These are phyloP conservation scores for Puya raimondii DNA, from an alignment of 176 grass and related monocot species.

Conservation along the genomic window DNA sequence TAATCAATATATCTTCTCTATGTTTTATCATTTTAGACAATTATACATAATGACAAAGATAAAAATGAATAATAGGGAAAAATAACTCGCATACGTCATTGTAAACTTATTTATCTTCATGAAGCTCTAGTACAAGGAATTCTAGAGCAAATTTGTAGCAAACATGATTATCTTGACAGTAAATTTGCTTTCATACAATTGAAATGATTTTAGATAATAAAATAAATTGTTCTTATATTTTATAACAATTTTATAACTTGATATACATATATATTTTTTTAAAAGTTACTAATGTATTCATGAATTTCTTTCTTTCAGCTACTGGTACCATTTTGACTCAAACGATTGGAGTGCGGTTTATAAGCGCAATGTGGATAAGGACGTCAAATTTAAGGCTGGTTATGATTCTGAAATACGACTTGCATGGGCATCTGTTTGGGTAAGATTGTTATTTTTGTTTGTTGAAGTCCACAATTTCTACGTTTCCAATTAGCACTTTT, in stretches of 20 bases:
- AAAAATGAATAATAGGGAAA: too few relatives aligned
- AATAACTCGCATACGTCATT: too few relatives aligned
- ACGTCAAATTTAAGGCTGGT: slow-evolving; percentile 90
- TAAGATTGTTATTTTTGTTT: slow-evolving; percentile 21
- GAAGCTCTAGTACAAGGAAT: too few relatives aligned
- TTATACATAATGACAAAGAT: too few relatives aligned
- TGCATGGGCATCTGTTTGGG: slow-evolving; percentile 91
- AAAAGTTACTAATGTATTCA: not conserved
- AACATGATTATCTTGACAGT: too few relatives aligned
- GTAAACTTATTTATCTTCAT: too few relatives aligned
- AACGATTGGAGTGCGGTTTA: slow-evolving; percentile 74
- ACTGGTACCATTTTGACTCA: slow-evolving; percentile 52
- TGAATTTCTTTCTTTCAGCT: slow-evolving; percentile 46
- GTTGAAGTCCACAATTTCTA: not conserved
- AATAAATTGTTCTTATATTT: not conserved
- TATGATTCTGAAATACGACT: slow-evolving; percentile 73
- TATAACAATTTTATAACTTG: not conserved
- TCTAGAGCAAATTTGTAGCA: too few relatives aligned
- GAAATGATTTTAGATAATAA: too few relatives aligned
- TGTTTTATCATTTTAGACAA: too few relatives aligned
- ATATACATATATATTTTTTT: not conserved
- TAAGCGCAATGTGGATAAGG: slow-evolving; percentile 66
- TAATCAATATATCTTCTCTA: too few relatives aligned
- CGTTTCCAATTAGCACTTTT: too few relatives aligned
- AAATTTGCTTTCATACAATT: too few relatives aligned